Evolutionary conservation across 2,329 filamentous ascomycete species (phyloP), one percentile per base, ranked within the genome.

Genomic region (Lasiodiplodia citricola): DNA sequence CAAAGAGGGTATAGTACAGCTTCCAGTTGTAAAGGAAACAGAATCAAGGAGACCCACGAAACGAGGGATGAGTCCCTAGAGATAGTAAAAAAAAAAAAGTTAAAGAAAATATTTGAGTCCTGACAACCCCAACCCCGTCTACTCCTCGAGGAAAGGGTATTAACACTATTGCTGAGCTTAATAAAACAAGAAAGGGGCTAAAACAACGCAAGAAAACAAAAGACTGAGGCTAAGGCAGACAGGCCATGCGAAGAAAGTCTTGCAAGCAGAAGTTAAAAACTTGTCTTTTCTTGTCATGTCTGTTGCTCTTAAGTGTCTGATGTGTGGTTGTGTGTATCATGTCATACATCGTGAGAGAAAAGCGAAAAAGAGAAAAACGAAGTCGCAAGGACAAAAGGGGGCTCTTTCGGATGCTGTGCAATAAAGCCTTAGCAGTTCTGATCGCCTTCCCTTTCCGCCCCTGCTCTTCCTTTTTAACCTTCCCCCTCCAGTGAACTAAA

Each of bases 311-410:
- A 8, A 25, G 55, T 60, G 37, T 41, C n/a, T 63, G 25, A 21
- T 57, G 55, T 57, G n/a, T 18, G 25, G 28, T 44, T 63, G 38
- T 63, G 58, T 63, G 58, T 63, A 63, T 63, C 58, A 63, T 64
- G 60, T 64, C 60, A 64, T 64, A 64, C 60, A 64, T 64, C 60
- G 60, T 64, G 60, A 64, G 21, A 38, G 14, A 38, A 52, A 63
- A 63, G 11, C 3, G 21, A 35, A 7, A 63, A 50, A 35, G 44
- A 18, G 21, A 35, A 31, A 31, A 44, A 50, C 25, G 11, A 37
- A 63, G 21, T 14, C 18, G 10, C n/a, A 18, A 38, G 35, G 21
- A 16, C 5, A 28, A 28, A 54, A 16, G 23, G 14, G 31, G 25
- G 51, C 51, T 23, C 51, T 18, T 54, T 13, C 21, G 51, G 51